phyloP scores from a whole-genome alignment of 2,329 filamentous ascomycete genomes.

The Cadophora sp. region DNA sequence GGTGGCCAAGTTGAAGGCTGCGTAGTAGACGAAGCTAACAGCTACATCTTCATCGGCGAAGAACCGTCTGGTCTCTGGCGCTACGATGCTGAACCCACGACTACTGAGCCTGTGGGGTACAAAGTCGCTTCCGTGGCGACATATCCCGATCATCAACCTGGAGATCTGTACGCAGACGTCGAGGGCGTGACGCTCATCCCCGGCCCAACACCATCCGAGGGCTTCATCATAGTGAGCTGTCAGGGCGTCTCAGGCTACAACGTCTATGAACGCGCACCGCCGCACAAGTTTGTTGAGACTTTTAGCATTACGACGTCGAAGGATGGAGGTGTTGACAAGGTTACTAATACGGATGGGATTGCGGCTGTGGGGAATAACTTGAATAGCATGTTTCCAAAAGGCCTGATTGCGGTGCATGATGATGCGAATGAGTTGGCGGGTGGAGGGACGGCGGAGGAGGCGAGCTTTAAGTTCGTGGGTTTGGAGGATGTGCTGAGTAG shows the following conservation, averaged over 20 bases:
- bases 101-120: neutral
- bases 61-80: conserved; percentile 11
- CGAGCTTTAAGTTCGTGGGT: conserved; percentile 5
- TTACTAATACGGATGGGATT: conserved; percentile 16
- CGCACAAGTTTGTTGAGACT: conserved; percentile 10
- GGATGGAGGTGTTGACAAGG: conserved; percentile 3
- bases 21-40: conserved; percentile 10
- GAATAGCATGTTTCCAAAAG: neutral
- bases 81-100: conserved; percentile 12
- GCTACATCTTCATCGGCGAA: conserved; percentile 13
- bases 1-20: conserved; percentile 17
- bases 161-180: conserved; percentile 12
- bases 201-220: neutral
- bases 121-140: conserved; percentile 15
- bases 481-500: conserved; percentile 5
- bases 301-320: conserved; percentile 1
- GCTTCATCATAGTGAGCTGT: conserved; percentile 10
- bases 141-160: conserved; percentile 5
- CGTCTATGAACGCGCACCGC: conserved; percentile 12
- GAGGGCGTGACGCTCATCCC: conserved; percentile 16
- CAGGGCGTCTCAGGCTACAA: conserved; percentile 15
- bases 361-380: conserved; percentile 12
- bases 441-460: conserved; percentile 4
- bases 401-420: conserved; percentile 15
- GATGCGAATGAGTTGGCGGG: conserved; percentile 17